Evolutionary conservation across 164 flowering plant genomes (phyloP), one percentile per base, ranked within the genome.

Genomic region (Stephania cephalantha): DNA sequence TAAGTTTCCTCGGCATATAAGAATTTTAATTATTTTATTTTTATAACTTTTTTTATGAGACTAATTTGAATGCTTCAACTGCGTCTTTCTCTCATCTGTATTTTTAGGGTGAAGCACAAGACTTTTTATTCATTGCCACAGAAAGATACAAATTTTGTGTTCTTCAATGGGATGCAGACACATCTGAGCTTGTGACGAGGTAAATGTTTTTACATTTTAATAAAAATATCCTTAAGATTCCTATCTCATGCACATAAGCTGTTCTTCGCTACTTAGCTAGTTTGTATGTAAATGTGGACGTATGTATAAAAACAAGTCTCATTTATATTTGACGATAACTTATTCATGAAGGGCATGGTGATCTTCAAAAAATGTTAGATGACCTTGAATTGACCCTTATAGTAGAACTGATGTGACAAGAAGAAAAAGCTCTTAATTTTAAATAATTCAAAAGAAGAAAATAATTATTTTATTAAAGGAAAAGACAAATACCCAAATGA

Each of bases 121-220:
- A 95, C 84, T 87, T 92, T 82, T 81, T 95, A 7, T 95, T 95
- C 77, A 88, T 95, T 83, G 96, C 99, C 50, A 95, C 99, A 9
- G 98, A 95, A 78, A 88, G 94, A 86, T 95, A 95, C 77, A 95
- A 93, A 75, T 91, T 95, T 72, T 95, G 99, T 83, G 98, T 95
- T 78, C 93, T 95, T 82, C 99, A 95, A 75, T 95, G 99, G 99
- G 99, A 95, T 83, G 74, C 90, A 65, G 97, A 91, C 72, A 77
- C 88, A 71, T 87, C 90, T 75, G 98, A 95, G 79, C 86, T 95
- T 74, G 80, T 89, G 66, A 95, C 99, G 70, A 92, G 95, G 99
- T 95, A n/a, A 17, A 25, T 25, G n/a, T 61, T 25, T 61, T 9
- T n/a, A 17, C 18, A 6, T 61, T 58, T n/a, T 61, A 35, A 20